Conservation (phyloP, 257 asterid genomes). For the Ajuga chamaepitys region DNA sequence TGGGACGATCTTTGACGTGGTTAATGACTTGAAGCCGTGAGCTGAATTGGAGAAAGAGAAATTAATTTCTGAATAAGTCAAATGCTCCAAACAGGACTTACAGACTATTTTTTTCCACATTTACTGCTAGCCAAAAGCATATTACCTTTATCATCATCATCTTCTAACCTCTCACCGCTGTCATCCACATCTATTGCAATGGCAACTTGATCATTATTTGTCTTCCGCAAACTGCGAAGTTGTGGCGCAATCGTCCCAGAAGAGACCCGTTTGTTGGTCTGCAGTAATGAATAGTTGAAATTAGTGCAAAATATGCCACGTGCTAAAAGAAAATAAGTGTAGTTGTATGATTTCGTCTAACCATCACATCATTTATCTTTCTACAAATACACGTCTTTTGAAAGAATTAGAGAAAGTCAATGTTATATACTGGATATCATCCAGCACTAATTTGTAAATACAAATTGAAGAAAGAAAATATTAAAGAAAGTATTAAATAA, state of each 20-base stretch:
- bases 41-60: constrained; percentile 41
- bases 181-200: constrained; percentile 79
- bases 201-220: constrained; percentile 82
- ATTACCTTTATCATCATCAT: constrained; percentile 93
- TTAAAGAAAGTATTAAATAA: neutral
- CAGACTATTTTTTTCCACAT: neutral
- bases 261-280: constrained; percentile 68
- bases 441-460: neutral
- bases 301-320: constrained; percentile 13
- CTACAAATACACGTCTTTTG: neutral
- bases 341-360: neutral
- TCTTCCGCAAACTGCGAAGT: constrained; percentile 91
- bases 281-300: constrained; percentile 19
- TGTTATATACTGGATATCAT: neutral
- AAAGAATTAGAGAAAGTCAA: neutral
- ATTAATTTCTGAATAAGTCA: constrained; percentile 4
- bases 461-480: neutral
- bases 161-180: constrained; percentile 46
- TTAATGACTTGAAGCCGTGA: constrained; percentile 96
- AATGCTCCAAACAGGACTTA: constrained; percentile 10
- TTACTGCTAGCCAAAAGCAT: constrained; percentile 2
- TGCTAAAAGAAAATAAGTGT: neutral
- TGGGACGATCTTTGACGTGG: constrained; percentile 84
- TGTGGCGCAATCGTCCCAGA: constrained; percentile 61
- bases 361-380: neutral